These are phyloP conservation scores for Pholiota microspora DNA, from an alignment of 768 basidiomycete genomes.

Conservation along the genomic window DNA sequence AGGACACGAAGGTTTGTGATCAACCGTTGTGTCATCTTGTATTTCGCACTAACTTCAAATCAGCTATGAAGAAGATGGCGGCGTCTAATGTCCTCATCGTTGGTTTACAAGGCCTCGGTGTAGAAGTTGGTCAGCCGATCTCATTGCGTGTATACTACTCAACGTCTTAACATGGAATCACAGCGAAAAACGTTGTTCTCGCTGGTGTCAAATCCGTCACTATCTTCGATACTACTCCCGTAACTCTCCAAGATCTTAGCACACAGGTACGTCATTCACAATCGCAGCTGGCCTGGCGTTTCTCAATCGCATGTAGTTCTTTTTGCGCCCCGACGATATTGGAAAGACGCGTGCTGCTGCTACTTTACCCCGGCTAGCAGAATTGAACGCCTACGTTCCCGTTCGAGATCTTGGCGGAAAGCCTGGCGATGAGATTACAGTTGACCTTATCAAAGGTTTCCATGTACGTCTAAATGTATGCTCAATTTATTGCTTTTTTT, in stretches of 20 bases:
- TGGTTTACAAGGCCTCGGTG: slow-evolving; percentile 88
- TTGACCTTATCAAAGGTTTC: slow-evolving; percentile 82
- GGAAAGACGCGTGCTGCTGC: slow-evolving; percentile 87
- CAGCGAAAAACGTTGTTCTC: slow-evolving; percentile 92
- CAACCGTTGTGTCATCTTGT: neutral
- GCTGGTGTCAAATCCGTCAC: slow-evolving; percentile 98
- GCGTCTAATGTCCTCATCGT: slow-evolving; percentile 92
- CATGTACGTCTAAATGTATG: slow-evolving; percentile 56
- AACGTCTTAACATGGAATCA: neutral
- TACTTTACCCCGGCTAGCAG: slow-evolving; percentile 84
- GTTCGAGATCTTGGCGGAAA: slow-evolving; percentile 82
- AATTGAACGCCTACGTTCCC: slow-evolving; percentile 95
- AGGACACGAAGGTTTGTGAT: slow-evolving; percentile 82
- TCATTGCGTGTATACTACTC: slow-evolving; percentile 5
- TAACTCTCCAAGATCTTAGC: slow-evolving; percentile 86
- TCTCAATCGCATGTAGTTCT: slow-evolving; percentile 60
- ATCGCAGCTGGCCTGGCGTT: neutral
- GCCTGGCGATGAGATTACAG: slow-evolving; percentile 72
- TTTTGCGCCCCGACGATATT: slow-evolving; percentile 83
- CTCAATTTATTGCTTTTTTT: neutral
- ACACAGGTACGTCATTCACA: slow-evolving; percentile 69
- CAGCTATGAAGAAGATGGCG: slow-evolving; percentile 99
- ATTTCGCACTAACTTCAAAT: slow-evolving; percentile 2
- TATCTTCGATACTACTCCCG: slow-evolving; percentile 89
- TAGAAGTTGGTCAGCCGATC: slow-evolving; percentile 74